These are phyloP conservation scores for Camelina neglecta DNA, from an alignment of 345 rosid genomes.

Conservation along the genomic window DNA sequence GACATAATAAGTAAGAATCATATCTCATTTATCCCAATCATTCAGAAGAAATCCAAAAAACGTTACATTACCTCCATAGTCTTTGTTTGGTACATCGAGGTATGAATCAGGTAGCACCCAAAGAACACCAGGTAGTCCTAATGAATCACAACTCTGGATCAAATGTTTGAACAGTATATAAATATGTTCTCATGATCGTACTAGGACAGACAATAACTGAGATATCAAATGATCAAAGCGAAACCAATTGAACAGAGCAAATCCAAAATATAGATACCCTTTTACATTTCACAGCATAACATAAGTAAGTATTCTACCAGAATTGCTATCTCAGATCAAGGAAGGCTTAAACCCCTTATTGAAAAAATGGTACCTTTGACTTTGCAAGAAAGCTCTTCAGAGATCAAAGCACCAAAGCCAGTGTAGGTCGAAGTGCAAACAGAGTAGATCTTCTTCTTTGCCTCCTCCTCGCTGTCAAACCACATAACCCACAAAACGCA, in stretches of 20 bases:
- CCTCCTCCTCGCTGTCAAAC: constrained; percentile 81
- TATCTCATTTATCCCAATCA: background rate
- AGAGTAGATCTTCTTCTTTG: constrained; percentile 96
- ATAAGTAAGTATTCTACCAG: no score
- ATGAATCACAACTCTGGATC: constrained; percentile 28
- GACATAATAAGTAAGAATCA: background rate
- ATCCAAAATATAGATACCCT: background rate
- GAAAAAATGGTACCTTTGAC: constrained; percentile 64
- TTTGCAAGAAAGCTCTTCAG: constrained; percentile 91
- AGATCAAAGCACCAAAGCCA: constrained; percentile 93
- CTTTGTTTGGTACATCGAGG: constrained; percentile 95
- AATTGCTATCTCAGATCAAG: no score
- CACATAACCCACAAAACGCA: constrained; percentile 8
- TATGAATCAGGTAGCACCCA: constrained; percentile 98
- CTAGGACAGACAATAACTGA: background rate
- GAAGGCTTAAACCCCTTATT: no score
- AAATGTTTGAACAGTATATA: background rate
- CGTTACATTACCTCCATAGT: constrained; percentile 80
- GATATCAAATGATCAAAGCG: background rate
- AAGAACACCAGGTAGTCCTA: constrained; percentile 85
- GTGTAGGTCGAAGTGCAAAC: constrained; percentile 85
- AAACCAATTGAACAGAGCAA: background rate
- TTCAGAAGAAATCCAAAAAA: background rate
- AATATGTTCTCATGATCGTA: background rate
- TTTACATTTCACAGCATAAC: background rate